phyloP scores from a whole-genome alignment of 106 monocot species.

The Dioscorea dumetorum region DNA sequence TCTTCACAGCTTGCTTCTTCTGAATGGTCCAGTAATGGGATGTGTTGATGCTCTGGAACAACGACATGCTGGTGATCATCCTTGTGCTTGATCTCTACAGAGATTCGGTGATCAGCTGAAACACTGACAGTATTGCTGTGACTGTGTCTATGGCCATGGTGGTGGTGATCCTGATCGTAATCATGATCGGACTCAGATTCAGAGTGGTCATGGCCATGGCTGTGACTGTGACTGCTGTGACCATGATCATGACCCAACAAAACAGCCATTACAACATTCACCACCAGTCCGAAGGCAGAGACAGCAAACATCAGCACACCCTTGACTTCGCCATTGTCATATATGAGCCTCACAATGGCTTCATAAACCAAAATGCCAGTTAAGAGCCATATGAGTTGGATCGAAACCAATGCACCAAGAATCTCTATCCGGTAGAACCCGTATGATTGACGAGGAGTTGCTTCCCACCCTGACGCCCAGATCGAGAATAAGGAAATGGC shows the following conservation, averaged over 20 bases:
- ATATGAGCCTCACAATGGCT: slow-evolving; percentile 45
- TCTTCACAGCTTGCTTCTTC: background rate
- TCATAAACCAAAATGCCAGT: slow-evolving; percentile 61
- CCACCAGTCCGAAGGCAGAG: slow-evolving; percentile 54
- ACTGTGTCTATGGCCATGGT: background rate
- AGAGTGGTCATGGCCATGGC: slow-evolving; percentile 5
- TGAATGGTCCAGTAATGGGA: slow-evolving; percentile 23
- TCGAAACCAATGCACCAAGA: slow-evolving; percentile 58
- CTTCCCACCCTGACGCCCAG: slow-evolving; percentile 68
- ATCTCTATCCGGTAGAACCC: slow-evolving; percentile 70
- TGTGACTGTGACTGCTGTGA: slow-evolving; percentile 12
- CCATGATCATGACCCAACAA: slow-evolving; percentile 62
- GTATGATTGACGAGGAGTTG: slow-evolving; percentile 51
- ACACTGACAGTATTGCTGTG: background rate
- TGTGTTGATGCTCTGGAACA: slow-evolving; percentile 16
- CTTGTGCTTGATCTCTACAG: background rate
- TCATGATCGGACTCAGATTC: slow-evolving; percentile 1
- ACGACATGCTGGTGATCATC: background rate
- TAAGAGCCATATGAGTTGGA: slow-evolving; percentile 65
- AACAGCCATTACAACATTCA: slow-evolving; percentile 55
- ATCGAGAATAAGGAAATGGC: slow-evolving; percentile 65
- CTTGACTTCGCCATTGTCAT: slow-evolving; percentile 48
- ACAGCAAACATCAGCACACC: slow-evolving; percentile 70
- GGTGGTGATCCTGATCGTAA: too few species aligned
- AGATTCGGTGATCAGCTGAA: slow-evolving; percentile 8